Evolutionary conservation across 805 yeast genomes (phyloP), one percentile per base, ranked within the genome.

Genomic region (Kodamaea fukazawae): DNA sequence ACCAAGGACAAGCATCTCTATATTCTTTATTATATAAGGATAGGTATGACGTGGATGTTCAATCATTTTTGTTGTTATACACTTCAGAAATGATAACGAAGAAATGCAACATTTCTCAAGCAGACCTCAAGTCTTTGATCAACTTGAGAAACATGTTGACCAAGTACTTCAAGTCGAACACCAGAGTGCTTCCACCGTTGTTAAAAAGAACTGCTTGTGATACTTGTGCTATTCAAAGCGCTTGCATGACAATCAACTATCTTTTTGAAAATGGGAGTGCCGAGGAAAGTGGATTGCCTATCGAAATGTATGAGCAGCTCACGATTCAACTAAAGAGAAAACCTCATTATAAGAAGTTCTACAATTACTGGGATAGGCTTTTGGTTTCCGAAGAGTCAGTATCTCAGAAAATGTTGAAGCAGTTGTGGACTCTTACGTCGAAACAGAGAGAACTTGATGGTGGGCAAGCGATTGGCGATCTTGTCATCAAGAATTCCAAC

Each of bases 1-100:
- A 93, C 58, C 79, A 84, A 36, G 96, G 95, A 0, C 99, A 93
- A 58, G 83, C 93, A 0, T 73, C 90, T 0, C 64, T 93, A 5
- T 93, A 93, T 55, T 80, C 95, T 0, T 61, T 91, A 11, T 62
- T 93, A 41, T 73, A 88, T 51, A 78, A 79, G 34, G 98, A 93
- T 46, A 66, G 95, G 17, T 91, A 91, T 57, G 82, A 79, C 29
- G 63, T 84, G 31, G 81, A 83, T 15, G 75, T 85, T 2, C 68
- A 73, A 3, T 76, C 78, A 41, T 84, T 81, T 35, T 62, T 88
- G 25, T 65, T 93, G 20, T 84, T 84, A 6, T 93, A 90, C 58
- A 81, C 96, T 0, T 80, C 80, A 42, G 68, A 73, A 20, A 70
- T 71, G 30, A 70, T 75, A 28, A 74, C 83, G 17, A 70, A 75